phyloP scores from a whole-genome alignment of 1,284 basidiomycete species.

The Gomphus sp. region DNA sequence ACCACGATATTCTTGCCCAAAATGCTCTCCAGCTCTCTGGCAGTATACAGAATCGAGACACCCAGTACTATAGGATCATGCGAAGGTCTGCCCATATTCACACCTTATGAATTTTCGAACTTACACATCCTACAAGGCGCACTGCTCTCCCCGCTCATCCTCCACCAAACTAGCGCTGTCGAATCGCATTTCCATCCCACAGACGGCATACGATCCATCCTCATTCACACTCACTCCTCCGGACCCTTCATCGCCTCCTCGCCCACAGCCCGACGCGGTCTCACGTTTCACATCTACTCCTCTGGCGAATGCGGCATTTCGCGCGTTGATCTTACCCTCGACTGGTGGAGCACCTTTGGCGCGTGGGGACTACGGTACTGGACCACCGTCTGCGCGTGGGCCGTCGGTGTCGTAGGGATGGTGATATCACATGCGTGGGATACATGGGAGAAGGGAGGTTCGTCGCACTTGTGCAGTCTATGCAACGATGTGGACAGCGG shows the following conservation, averaged over 20 bases:
- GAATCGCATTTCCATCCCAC: conserved; percentile 67
- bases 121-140: conserved; percentile 25
- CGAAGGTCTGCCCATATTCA: conserved; percentile 10
- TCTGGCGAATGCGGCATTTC: conserved; percentile 37
- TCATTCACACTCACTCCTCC: conserved; percentile 63
- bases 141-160: conserved; percentile 46
- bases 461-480: conserved; percentile 4
- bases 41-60: conserved; percentile 48
- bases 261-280: conserved; percentile 23
- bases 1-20: conserved; percentile 31
- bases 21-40: conserved; percentile 46
- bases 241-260: conserved; percentile 50
- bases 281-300: conserved; percentile 50
- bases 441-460: conserved; percentile 24
- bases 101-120: not conserved
- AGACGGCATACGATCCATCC: conserved; percentile 27
- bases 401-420: conserved; percentile 51
- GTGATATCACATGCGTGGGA: conserved; percentile 46
- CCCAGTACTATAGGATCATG: conserved; percentile 18
- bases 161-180: conserved; percentile 42
- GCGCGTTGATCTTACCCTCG: conserved; percentile 43
- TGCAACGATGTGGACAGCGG: not conserved
- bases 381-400: conserved; percentile 60
- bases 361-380: conserved; percentile 67
- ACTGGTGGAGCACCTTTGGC: conserved; percentile 62